Base-by-base conservation (phyloP, 306 rosid genomes). In the Rubus parviflorus region DNA sequence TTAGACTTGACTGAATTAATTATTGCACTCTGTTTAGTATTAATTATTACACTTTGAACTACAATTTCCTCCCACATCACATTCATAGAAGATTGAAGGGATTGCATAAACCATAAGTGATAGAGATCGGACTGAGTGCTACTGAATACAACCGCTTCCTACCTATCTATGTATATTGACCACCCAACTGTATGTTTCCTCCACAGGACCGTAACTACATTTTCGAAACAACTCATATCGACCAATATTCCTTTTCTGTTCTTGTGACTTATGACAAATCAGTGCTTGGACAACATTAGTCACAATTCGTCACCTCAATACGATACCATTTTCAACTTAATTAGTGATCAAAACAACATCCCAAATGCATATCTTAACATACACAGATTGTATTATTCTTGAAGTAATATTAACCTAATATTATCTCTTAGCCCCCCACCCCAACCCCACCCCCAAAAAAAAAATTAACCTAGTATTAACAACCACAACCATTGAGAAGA, bases 401-500 rank as follows among this genome's bases (percentile, higher is more conserved):
- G 3, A n/a, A 22, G 53, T 20, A 41, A 22, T 13, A 37, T 7
- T 22, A 8, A 8, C 52, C 16, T 0, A 8, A 62, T 45, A 57
- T 25, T 42, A 17, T 15, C 47, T 64, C 20, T 42, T 42, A 25
- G 30, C 30, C 30, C 30, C 1, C 30, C 30, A 25, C 30, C 30
- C 30, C 30, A 25, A 25, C 30, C 30, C 30, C 30, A 25, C 30
- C 8, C 5, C 46, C 5, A 42, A 42, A 42, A 42, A 42, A 7
- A 42, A 42, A 42, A 42, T 72, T 20, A 42, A 56, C 67, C 22
- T 0, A 25, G 77, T 16, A 23, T 7, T 73, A 23, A 56, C 23
- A 60, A 58, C 15, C 37, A 72, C 41, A 40, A 83, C 46, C n/a
- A 17, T 12, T 75, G 37, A 15, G 57, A 58, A 63, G 53, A 63